Evolutionary conservation across 2,329 filamentous ascomycete species (phyloP).

Genomic region (Calonectria hongkongensis): DNA sequence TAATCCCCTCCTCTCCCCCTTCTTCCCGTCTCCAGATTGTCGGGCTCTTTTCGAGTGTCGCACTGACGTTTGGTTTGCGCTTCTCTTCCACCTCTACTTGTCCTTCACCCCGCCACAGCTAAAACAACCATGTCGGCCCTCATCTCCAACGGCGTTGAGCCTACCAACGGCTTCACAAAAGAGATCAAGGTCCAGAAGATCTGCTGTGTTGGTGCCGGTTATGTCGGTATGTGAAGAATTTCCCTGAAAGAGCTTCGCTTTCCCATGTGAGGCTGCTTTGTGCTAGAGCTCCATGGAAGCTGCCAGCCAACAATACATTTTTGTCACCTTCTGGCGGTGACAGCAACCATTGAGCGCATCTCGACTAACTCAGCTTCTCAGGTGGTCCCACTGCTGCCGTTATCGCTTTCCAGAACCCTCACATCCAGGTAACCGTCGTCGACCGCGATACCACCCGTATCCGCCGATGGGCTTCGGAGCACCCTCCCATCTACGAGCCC

Average conservation of each 20-base stretch:
- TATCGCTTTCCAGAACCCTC: conserved; percentile 83
- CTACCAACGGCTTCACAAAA: conserved; percentile 55
- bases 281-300: background rate
- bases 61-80: conserved; percentile 50
- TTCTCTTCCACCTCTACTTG: conserved; percentile 38
- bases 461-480: conserved; percentile 81
- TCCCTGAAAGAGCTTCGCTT: background rate
- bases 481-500: conserved; percentile 86
- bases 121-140: conserved; percentile 52
- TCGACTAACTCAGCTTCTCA: conserved; percentile 55
- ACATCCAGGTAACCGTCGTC: conserved; percentile 83
- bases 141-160: conserved; percentile 57
- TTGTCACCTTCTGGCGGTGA: conserved; percentile 34
- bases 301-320: background rate
- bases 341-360: conserved; percentile 37
- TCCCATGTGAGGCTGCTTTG: background rate
- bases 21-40: conserved; percentile 37
- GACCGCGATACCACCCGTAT: conserved; percentile 81
- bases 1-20: conserved; percentile 37
- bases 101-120: conserved; percentile 38
- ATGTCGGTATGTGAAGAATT: conserved; percentile 76
- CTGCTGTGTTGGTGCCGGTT: conserved; percentile 85
- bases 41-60: conserved; percentile 48
- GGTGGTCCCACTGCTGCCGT: conserved; percentile 86
- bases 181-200: conserved; percentile 72